phyloP scores from a whole-genome alignment of 805 yeast genomes.

The Spathaspora girioi region DNA sequence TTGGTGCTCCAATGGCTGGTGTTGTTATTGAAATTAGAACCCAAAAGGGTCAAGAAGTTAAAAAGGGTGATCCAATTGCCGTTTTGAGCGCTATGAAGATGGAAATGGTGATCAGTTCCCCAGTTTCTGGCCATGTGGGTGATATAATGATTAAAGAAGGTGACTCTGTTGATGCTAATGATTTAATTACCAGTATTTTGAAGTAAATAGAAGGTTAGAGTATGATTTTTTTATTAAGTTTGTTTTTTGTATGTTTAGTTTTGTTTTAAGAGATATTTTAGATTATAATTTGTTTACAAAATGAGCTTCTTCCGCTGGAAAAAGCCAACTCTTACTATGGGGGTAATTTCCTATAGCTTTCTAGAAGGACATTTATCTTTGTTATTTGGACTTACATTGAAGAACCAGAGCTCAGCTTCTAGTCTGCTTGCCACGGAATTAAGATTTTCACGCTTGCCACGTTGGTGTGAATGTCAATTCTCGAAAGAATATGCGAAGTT shows the following conservation, averaged over 20 bases:
- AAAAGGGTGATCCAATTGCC: constrained; percentile 94
- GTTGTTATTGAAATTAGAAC: constrained; percentile 93
- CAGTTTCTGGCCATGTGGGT: constrained; percentile 78
- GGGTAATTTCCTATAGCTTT: too few species aligned
- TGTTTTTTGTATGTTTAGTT: not conserved
- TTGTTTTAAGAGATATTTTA: not conserved
- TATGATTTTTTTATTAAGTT: not conserved
- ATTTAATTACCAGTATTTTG: constrained; percentile 53
- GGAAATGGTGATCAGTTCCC: constrained; percentile 98
- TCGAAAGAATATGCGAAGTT: too few species aligned
- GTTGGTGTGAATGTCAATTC: too few species aligned
- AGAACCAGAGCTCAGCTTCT: too few species aligned
- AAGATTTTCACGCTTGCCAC: too few species aligned
- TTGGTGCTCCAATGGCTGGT: constrained; percentile 99
- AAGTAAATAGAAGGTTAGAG: constrained; percentile 12
- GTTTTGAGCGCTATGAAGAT: constrained; percentile 97
- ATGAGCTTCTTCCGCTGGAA: too few species aligned
- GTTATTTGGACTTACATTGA: too few species aligned
- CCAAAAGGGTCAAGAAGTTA: constrained; percentile 81
- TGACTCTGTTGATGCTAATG: constrained; percentile 94
- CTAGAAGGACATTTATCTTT: too few species aligned
- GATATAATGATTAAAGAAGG: constrained; percentile 80
- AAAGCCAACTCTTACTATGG: too few species aligned
- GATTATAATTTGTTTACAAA: too few species aligned
- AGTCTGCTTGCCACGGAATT: too few species aligned